These are phyloP conservation scores for Penicillium antarcticum DNA, from an alignment of 495 filamentous ascomycete genomes.

Conservation along the genomic window DNA sequence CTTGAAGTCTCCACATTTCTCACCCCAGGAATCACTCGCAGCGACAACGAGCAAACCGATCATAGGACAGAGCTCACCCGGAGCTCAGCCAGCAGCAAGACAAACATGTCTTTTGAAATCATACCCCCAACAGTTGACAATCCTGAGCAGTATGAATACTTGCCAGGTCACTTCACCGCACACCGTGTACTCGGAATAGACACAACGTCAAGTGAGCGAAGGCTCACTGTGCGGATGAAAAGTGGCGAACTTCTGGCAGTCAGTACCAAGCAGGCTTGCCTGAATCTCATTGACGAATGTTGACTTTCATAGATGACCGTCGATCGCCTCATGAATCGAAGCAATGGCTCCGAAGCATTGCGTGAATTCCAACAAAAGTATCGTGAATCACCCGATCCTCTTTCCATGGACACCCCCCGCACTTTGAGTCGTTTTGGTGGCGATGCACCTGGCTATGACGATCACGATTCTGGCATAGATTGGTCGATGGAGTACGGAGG, in stretches of 20 bases:
- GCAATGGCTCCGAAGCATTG: conserved; percentile 32
- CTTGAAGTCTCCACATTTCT: conserved; percentile 1
- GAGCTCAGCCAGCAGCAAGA: neutral
- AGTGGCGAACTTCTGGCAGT: conserved; percentile 47
- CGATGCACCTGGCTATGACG: conserved; percentile 6
- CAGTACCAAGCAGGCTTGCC: conserved; percentile 9
- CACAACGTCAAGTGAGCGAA: conserved; percentile 10
- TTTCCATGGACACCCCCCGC: neutral
- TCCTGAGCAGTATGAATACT: conserved; percentile 46
- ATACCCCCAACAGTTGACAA: conserved; percentile 33
- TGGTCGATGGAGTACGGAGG: neutral
- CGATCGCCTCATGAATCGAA: conserved; percentile 25
- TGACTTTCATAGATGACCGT: conserved; percentile 21
- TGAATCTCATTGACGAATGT: conserved; percentile 10
- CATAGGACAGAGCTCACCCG: neutral
- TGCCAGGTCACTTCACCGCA: conserved; percentile 43
- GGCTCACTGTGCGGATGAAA: conserved; percentile 43
- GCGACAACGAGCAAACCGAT: too few species aligned
- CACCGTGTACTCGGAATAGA: conserved; percentile 37
- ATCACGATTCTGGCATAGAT: conserved; percentile 3
- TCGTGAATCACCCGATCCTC: conserved; percentile 13
- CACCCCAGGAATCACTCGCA: neutral
- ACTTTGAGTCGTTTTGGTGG: neutral
- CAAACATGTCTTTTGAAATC: conserved; percentile 27
- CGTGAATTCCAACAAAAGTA: conserved; percentile 8